phyloP scores from a whole-genome alignment of 2,329 filamentous ascomycete species.

The Fusarium papillatum region DNA sequence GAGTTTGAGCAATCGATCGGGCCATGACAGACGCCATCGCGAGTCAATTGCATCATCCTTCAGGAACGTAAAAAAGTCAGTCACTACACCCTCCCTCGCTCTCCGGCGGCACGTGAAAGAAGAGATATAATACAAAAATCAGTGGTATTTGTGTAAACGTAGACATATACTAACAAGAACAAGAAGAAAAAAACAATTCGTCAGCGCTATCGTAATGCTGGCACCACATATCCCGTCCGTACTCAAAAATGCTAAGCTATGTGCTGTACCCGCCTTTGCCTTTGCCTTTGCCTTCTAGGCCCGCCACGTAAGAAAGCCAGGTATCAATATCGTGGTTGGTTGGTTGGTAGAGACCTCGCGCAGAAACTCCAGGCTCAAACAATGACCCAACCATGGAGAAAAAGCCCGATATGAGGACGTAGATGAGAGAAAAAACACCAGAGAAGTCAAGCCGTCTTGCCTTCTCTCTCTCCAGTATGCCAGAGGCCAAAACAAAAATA shows the following conservation, averaged over 20 bases:
- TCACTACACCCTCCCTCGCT: not conserved
- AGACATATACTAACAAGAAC: slow-evolving; percentile 2
- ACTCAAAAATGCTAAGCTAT: slow-evolving; percentile 30
- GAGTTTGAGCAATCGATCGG: not conserved
- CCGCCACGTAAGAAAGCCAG: slow-evolving; percentile 6
- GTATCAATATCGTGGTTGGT: slow-evolving; percentile 5
- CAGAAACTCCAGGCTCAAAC: slow-evolving; percentile 26
- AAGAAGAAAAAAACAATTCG: not conserved
- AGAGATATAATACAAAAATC: not conserved
- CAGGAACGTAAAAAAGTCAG: not conserved
- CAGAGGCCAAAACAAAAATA: not conserved
- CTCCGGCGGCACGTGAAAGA: not conserved
- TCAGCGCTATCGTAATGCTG: slow-evolving; percentile 23
- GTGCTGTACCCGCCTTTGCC: not conserved
- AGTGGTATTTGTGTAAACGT: not conserved
- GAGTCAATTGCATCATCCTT: slow-evolving; percentile 24
- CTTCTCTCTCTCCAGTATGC: slow-evolving; percentile 8
- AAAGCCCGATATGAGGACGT: slow-evolving; percentile 10
- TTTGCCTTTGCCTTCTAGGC: slow-evolving; percentile 2
- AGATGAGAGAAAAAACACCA: slow-evolving; percentile 9
- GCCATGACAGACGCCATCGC: not conserved
- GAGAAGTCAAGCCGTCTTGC: not conserved
- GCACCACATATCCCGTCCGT: slow-evolving; percentile 2
- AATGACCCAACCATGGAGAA: not conserved
- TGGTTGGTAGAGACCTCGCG: slow-evolving; percentile 3